These are phyloP conservation scores for Symbiodinium natans DNA, from an alignment of 73 alveolate species.

Conservation along the genomic window DNA sequence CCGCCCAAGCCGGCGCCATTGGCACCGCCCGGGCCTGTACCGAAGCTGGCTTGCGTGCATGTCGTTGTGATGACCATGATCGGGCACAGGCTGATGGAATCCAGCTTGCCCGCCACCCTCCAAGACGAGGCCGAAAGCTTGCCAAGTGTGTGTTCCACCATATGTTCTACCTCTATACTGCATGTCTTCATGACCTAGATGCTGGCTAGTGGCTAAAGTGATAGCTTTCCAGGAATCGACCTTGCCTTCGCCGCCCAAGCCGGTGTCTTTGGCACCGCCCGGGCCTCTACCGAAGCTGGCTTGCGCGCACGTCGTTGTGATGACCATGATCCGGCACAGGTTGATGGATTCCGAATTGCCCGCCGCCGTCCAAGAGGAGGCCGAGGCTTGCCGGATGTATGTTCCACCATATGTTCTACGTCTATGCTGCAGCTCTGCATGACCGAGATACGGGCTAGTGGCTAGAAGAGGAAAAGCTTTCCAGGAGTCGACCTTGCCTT, in stretches of 20 bases:
- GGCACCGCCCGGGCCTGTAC: background rate
- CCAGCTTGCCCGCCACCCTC: background rate
- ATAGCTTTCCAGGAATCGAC: background rate
- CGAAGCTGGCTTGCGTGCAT: background rate
- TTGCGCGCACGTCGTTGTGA: too few species aligned
- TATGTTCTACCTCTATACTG: background rate
- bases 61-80: too few species aligned
- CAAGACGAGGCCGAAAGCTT: background rate
- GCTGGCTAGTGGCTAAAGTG: too few species aligned
- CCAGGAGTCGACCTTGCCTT: slow-evolving; percentile 2
- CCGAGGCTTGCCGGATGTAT: background rate
- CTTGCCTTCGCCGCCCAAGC: background rate
- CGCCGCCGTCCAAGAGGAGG: background rate
- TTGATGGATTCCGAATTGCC: background rate
- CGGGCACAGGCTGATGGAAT: background rate
- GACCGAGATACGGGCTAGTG: too few species aligned
- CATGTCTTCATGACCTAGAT: too few species aligned
- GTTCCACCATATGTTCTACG: background rate
- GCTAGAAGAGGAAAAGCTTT: background rate
- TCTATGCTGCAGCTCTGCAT: too few species aligned
- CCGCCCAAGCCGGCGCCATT: background rate
- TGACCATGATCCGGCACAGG: too few species aligned
- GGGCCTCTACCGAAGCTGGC: background rate
- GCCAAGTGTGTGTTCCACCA: background rate
- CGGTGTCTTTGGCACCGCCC: background rate